These are phyloP conservation scores for Diplodia mutila DNA, from an alignment of 2,329 filamentous ascomycete species.

Conservation along the genomic window DNA sequence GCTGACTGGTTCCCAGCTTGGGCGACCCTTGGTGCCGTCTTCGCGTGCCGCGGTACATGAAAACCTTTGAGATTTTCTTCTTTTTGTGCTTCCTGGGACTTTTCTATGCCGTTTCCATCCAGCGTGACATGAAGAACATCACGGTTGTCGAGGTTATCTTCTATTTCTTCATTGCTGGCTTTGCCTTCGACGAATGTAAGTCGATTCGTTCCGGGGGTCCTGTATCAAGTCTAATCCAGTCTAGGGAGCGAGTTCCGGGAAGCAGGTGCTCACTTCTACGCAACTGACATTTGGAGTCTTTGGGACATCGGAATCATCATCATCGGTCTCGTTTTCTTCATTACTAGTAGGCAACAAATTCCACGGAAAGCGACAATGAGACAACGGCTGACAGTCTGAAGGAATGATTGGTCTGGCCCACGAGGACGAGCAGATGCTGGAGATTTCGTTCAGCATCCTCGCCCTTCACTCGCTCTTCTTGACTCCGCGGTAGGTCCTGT, in stretches of 20 bases:
- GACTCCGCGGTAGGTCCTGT: conserved; percentile 64
- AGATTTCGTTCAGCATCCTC: conserved; percentile 85
- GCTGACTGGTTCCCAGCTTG: neutral
- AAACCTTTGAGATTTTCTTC: conserved; percentile 81
- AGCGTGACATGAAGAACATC: conserved; percentile 68
- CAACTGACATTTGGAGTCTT: conserved; percentile 76
- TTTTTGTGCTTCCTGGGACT: conserved; percentile 75
- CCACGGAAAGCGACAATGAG: conserved; percentile 4
- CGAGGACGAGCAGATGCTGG: conserved; percentile 65
- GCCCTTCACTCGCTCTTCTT: conserved; percentile 87
- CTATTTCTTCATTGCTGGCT: conserved; percentile 85
- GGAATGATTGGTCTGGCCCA: conserved; percentile 69
- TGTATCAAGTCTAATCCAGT: conserved; percentile 34
- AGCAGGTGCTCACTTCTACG: conserved; percentile 16
- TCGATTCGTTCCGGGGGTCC: neutral
- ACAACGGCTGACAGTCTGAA: conserved; percentile 37
- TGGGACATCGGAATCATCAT: conserved; percentile 69
- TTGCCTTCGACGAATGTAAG: conserved; percentile 75
- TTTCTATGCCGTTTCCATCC: conserved; percentile 85
- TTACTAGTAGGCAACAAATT: conserved; percentile 63
- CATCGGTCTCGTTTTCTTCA: conserved; percentile 71
- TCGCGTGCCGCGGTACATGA: conserved; percentile 81
- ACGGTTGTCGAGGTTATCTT: conserved; percentile 72
- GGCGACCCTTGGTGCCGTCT: conserved; percentile 71
- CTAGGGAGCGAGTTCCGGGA: conserved; percentile 32